Conservation (phyloP, 306 rosid genomes). For the Rosa persica region DNA sequence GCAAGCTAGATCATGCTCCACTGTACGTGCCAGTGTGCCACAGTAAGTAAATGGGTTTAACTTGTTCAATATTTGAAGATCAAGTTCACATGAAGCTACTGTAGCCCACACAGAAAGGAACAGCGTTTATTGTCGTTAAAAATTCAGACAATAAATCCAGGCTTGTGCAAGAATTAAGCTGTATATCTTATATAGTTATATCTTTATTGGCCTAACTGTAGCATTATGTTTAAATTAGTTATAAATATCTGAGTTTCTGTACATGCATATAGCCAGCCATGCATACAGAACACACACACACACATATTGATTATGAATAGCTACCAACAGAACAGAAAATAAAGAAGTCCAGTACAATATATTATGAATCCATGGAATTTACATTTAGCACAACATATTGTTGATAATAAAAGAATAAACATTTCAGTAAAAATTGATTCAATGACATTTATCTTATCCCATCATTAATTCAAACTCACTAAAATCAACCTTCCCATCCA, state of each 20-base stretch:
- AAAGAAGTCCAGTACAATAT: neutral
- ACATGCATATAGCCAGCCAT: neutral
- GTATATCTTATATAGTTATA: neutral
- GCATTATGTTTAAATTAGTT: neutral
- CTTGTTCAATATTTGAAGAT: neutral
- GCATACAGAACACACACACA: no score
- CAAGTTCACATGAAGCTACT: neutral
- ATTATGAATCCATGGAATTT: conserved; percentile 6
- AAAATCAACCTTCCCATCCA: conserved; percentile 89
- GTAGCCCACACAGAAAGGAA: neutral
- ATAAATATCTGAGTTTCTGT: neutral
- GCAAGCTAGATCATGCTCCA: neutral
- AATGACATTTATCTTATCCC: conserved; percentile 36
- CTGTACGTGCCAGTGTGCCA: neutral
- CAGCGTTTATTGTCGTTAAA: neutral
- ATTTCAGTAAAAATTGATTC: neutral
- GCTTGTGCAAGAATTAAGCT: neutral
- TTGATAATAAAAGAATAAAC: neutral
- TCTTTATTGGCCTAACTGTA: neutral
- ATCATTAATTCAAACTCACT: conserved; percentile 78
- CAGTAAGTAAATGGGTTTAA: neutral
- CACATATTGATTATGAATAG: neutral
- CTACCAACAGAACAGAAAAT: neutral
- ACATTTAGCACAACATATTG: conserved; percentile 6
- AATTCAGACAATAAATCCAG: neutral